Base-by-base conservation (phyloP, 1,284 basidiomycete genomes). In the Chiua sp. region DNA sequence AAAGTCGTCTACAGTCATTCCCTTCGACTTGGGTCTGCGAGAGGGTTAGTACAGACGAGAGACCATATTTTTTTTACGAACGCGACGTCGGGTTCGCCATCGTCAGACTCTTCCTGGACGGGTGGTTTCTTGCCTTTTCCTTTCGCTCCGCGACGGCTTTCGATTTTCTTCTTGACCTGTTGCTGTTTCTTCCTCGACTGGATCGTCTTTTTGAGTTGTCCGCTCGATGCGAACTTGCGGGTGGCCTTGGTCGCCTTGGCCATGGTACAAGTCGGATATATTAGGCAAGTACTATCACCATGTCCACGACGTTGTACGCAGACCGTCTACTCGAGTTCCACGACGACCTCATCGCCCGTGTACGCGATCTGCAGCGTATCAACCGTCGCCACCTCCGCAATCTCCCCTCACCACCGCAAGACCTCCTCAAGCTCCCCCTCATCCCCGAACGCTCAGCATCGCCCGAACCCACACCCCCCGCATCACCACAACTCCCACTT, bases 151-250 rank as follows among this genome's bases (percentile, higher is more conserved):
- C 84, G 81, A 63, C 87, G 79, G 51, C 82, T 79, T 66, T 92
- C 85, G n/a, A 85, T 81, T 73, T 88, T 88, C 74, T 88, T 89
- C 71, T 86, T 85, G 62, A 85, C 78, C 70, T 93, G 85, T 69
- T 94, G 89, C 68, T 91, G 85, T 67, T 92, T 90, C 59, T 88
- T 84, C 44, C 94, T 81, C 7, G 88, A 83, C 68, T 93, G 84
- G 60, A 98, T 96, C 35, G 87, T 87, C 65, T 92, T 90, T 70
- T 93, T 93, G 54, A 98, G 85, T 72, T 92, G 90, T 2, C 95
- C 95, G 59, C 91, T 93, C 3, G 92, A 82, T 13, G 90, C 91
- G 67, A 96, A 96, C 78, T 96, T 95, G 71, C 91, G 88, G 20
- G 90, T 91, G 1, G 92, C 86, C 59, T 71, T 71, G 37, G 82